These are phyloP conservation scores for Salix caprea DNA, from an alignment of 345 rosid species.

Conservation along the genomic window DNA sequence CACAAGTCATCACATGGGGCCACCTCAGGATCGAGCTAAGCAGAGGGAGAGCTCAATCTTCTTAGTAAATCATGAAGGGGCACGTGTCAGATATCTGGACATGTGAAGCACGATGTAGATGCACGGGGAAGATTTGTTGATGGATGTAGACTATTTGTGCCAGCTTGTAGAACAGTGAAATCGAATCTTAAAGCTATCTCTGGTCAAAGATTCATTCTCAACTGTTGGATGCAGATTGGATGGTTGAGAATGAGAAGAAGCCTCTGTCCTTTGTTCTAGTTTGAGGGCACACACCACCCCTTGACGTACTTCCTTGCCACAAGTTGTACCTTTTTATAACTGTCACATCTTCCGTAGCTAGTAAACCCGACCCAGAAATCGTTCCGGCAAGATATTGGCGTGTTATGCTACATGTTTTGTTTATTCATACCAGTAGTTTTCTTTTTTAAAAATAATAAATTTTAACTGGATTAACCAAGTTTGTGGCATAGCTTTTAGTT, in stretches of 20 bases:
- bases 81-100: constrained; percentile 27
- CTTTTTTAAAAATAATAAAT: no score
- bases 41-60: neutral
- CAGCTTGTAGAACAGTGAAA: constrained; percentile 13
- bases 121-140: constrained; percentile 27
- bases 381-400: no score
- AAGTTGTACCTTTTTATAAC: neutral
- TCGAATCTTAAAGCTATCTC: constrained; percentile 6
- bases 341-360: no score
- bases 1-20: no score
- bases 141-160: neutral
- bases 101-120: neutral
- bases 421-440: no score
- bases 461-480: no score
- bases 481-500: no score
- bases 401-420: no score
- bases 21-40: no score
- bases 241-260: constrained; percentile 23
- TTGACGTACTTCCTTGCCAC: neutral
- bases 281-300: constrained; percentile 8
- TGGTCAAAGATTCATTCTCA: constrained; percentile 42
- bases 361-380: no score
- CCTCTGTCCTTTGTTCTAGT: constrained; percentile 10
- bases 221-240: constrained; percentile 40
- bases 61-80: neutral